These are phyloP conservation scores for Linderina pennispora DNA, from an alignment of 192 early-diverging fungal genomes.

Conservation along the genomic window DNA sequence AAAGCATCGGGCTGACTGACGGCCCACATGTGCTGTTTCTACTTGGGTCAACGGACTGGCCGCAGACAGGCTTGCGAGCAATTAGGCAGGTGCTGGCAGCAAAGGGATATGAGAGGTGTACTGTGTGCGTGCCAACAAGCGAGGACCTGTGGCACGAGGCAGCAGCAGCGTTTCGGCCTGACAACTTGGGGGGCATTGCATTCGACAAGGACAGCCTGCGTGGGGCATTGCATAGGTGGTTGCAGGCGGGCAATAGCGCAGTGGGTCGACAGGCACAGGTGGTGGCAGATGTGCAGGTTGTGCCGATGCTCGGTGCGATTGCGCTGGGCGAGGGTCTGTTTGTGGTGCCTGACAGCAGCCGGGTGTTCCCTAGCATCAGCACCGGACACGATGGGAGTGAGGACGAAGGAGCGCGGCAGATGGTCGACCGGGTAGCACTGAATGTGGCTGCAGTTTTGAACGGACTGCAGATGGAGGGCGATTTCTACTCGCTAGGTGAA, in stretches of 20 bases:
- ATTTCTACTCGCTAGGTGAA: constrained; percentile 36
- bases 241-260: neutral
- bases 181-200: neutral
- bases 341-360: neutral
- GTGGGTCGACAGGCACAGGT: neutral
- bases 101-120: constrained; percentile 6
- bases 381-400: neutral
- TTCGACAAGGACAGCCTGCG: constrained; percentile 3
- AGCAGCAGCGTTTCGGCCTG: constrained; percentile 10
- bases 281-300: neutral
- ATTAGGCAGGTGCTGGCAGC: constrained; percentile 5
- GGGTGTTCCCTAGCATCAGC: neutral
- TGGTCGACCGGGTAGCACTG: constrained; percentile 23
- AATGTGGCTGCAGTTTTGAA: constrained; percentile 15
- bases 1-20: neutral
- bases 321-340: neutral
- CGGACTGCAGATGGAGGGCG: constrained; percentile 12
- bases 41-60: constrained; percentile 26
- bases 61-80: constrained; percentile 9
- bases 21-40: constrained; percentile 24
- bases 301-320: neutral
- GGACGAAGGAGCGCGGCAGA: constrained; percentile 3
- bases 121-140: constrained; percentile 23
- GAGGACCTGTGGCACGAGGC: constrained; percentile 25
- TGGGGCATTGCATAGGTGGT: constrained; percentile 2